Conservation (phyloP, 768 basidiomycete species). For the Mycena filopes region DNA sequence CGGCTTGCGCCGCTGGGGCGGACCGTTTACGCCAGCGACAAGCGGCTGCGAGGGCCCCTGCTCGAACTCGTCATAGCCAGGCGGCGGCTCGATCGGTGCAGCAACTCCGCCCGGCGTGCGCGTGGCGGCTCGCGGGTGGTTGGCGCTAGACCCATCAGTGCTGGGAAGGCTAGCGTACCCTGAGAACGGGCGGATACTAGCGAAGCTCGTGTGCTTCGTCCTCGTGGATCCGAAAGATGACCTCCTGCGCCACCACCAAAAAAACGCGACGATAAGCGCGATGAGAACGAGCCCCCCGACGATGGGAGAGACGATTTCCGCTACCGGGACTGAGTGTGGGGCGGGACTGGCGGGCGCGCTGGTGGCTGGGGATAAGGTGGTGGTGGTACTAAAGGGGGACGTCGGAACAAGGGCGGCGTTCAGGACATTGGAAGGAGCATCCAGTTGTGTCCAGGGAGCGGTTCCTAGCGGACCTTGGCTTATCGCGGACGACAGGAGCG, state of each 20-base stretch:
- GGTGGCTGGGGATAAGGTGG: background rate
- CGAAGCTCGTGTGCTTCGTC: background rate
- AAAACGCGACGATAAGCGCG: background rate
- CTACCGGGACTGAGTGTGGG: background rate
- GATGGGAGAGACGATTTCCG: constrained; percentile 4
- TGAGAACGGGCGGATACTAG: background rate
- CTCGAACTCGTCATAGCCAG: background rate
- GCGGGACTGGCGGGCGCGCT: background rate
- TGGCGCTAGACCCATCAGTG: background rate
- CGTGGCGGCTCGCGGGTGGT: too few species aligned
- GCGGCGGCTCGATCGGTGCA: background rate
- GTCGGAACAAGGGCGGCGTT: constrained; percentile 4
- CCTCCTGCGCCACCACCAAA: constrained; percentile 1
- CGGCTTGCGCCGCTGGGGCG: too few species aligned
- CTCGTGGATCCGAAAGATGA: background rate
- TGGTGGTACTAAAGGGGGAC: constrained; percentile 6
- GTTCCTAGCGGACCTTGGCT: constrained; percentile 1
- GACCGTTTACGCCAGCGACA: background rate
- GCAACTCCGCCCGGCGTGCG: background rate
- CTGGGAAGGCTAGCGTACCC: background rate
- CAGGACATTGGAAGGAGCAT: constrained; percentile 1
- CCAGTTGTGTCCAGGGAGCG: background rate
- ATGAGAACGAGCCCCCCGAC: background rate
- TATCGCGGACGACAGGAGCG: background rate
- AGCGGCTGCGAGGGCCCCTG: background rate